Conservation (phyloP, 352 stramenopile genomes). For the Globisporangium cederbergense region DNA sequence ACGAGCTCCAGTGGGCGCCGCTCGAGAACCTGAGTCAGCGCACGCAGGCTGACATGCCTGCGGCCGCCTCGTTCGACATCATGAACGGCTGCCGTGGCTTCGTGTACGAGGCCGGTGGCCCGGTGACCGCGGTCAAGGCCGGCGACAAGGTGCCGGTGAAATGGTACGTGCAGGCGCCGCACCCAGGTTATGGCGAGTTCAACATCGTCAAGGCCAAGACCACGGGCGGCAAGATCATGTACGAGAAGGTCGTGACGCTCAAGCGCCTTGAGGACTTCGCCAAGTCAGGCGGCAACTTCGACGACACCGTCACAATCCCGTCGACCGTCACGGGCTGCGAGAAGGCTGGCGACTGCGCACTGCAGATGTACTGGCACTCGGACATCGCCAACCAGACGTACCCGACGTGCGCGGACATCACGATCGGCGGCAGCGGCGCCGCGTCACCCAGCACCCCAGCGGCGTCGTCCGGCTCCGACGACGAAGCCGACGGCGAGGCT, state of each 20-base stretch:
- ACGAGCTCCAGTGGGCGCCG: constrained; percentile 46
- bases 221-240: neutral
- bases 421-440: neutral
- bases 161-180: constrained; percentile 52
- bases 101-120: constrained; percentile 40
- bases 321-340: constrained; percentile 38
- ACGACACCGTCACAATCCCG: constrained; percentile 36
- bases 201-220: constrained; percentile 53
- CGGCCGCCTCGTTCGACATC: constrained; percentile 43
- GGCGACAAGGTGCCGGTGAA: constrained; percentile 39
- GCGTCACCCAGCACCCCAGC: neutral
- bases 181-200: constrained; percentile 50
- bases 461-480: neutral
- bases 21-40: constrained; percentile 53
- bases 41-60: constrained; percentile 38
- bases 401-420: constrained; percentile 34
- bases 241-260: constrained; percentile 9
- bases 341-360: constrained; percentile 26
- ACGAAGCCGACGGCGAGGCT: constrained; percentile 3
- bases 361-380: constrained; percentile 34
- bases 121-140: constrained; percentile 38
- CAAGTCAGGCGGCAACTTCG: constrained; percentile 25
- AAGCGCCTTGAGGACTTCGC: constrained; percentile 43
- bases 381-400: constrained; percentile 60
- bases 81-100: constrained; percentile 57